Conservation (phyloP, 2,329 filamentous ascomycete genomes). For the Myotisia sp. region DNA sequence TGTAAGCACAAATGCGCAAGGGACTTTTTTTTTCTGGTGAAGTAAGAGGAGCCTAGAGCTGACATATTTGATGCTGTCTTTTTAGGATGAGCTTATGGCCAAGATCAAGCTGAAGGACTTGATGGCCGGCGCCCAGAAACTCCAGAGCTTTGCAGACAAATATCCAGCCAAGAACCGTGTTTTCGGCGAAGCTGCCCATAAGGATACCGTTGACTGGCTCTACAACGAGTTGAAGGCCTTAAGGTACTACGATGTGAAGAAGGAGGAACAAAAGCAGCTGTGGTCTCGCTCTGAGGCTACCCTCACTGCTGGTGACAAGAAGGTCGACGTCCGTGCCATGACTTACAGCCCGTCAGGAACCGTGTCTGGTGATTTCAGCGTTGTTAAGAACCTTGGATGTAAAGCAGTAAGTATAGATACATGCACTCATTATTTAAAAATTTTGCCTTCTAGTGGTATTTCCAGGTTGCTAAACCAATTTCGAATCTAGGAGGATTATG, state of each 20-base stretch:
- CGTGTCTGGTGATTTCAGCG: conserved; percentile 30
- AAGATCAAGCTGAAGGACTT: conserved; percentile 15
- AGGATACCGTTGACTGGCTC: conserved; percentile 12
- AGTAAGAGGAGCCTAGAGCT: no score
- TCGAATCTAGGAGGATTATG: conserved; percentile 5
- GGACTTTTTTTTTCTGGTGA: no score
- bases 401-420: conserved; percentile 21
- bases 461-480: neutral
- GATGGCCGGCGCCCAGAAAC: conserved; percentile 11
- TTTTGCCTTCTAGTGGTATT: conserved; percentile 27
- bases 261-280: conserved; percentile 12
- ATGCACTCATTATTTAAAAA: neutral
- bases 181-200: conserved; percentile 14
- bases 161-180: conserved; percentile 15
- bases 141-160: conserved; percentile 14
- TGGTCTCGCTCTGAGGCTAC: conserved; percentile 9
- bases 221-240: conserved; percentile 10
- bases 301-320: conserved; percentile 10
- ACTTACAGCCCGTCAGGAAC: conserved; percentile 12
- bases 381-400: conserved; percentile 51
- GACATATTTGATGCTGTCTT: no score
- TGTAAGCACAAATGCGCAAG: neutral
- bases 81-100: conserved; percentile 13
- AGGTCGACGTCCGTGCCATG: conserved; percentile 9
- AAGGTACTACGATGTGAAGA: conserved; percentile 12